Evolutionary conservation across 1,139 yeast genomes (phyloP), one percentile per base, ranked within the genome.

Genomic region (Eremothecium gossypii): DNA sequence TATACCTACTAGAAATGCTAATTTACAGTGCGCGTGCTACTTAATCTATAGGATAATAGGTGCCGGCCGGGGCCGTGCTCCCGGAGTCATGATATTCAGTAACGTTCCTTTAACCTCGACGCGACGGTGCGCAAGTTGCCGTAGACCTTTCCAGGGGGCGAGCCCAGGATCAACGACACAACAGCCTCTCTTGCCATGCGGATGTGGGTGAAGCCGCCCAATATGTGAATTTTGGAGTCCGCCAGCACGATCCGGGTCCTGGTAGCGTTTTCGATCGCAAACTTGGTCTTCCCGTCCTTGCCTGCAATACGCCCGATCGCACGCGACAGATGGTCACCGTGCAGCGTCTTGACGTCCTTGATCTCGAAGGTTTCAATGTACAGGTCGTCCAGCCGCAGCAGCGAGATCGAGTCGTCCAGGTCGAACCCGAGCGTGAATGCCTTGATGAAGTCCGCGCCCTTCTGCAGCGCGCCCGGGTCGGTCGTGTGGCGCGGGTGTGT

Each of bases 271-370:
- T 91, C 99, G 58, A 91, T 91, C 30, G 98, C 96, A 65, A 89
- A 91, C 68, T 91, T 91, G 49, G 98, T 91, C 67, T 89, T 89
- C 60, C 99, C 99, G 61, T 91, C 99, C 62, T 91, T 93, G 64
- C 99, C 99, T 20, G 98, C 98, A 64, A 91, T 91, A 74, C 99
- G 87, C 57, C 98, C 99, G 62, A 91, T 91, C 13, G 99, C 98
- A 72, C 99, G 81, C 38, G 95, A 82, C 64, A 91, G 74, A 74
- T 91, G 98, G 66, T 91, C 98, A 17, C 98, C 98, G 30, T 79
- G 79, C 53, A 91, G 71, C 2, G 96, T 89, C 68, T 91, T 93
- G 47, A 91, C 97, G 66, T 91, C 99, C 65, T 93, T 91, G 55
- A 91, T 75, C 62, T 91, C 99, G 61, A 91, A 91, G 2, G 97